These are phyloP conservation scores for Domatiomyces globalis DNA, from an alignment of 2,329 filamentous ascomycete genomes.

Conservation along the genomic window DNA sequence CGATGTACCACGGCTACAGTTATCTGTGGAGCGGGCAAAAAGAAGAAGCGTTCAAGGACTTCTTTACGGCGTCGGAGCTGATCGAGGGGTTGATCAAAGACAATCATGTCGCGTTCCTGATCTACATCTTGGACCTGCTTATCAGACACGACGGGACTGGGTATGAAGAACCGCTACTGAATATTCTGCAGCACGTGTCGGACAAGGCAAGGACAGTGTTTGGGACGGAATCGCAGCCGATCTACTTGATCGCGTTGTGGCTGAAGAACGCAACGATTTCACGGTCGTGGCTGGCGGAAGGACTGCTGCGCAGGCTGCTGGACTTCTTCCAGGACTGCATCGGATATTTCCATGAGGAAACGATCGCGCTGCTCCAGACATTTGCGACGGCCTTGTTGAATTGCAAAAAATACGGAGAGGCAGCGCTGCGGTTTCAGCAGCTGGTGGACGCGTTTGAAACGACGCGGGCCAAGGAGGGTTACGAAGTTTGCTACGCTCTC, in stretches of 20 bases:
- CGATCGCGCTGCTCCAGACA: slow-evolving; percentile 17
- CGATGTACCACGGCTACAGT: slow-evolving; percentile 18
- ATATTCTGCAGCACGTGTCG: slow-evolving; percentile 14
- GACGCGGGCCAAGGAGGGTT: slow-evolving; percentile 13
- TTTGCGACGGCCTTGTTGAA: slow-evolving; percentile 17
- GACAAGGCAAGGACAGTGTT: slow-evolving; percentile 15
- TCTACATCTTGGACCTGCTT: slow-evolving; percentile 18
- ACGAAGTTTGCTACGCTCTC: slow-evolving; percentile 17
- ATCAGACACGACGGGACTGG: slow-evolving; percentile 17
- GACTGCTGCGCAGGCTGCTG: slow-evolving; percentile 13
- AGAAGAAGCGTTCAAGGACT: slow-evolving; percentile 16
- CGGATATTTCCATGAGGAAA: slow-evolving; percentile 18
- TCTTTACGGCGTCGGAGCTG: slow-evolving; percentile 15
- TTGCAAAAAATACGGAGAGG: slow-evolving; percentile 14
- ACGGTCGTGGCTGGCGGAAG: slow-evolving; percentile 14
- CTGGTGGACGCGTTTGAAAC: slow-evolving; percentile 17
- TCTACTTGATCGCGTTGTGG: slow-evolving; percentile 14
- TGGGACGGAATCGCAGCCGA: slow-evolving; percentile 12
- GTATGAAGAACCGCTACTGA: slow-evolving; percentile 16
- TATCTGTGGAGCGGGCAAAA: slow-evolving; percentile 17
- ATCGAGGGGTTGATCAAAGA: slow-evolving; percentile 16
- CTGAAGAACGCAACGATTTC: slow-evolving; percentile 11
- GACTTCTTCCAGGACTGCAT: slow-evolving; percentile 19
- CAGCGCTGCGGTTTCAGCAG: slow-evolving; percentile 17
- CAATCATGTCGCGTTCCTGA: slow-evolving; percentile 17